A percentile compares a stretch with the other conserved stretches of the same genome.
Evolutionary conservation across 2,329 filamentous ascomycete species (phyloP).

Genomic region (Verticillium alfalfae): DNA sequence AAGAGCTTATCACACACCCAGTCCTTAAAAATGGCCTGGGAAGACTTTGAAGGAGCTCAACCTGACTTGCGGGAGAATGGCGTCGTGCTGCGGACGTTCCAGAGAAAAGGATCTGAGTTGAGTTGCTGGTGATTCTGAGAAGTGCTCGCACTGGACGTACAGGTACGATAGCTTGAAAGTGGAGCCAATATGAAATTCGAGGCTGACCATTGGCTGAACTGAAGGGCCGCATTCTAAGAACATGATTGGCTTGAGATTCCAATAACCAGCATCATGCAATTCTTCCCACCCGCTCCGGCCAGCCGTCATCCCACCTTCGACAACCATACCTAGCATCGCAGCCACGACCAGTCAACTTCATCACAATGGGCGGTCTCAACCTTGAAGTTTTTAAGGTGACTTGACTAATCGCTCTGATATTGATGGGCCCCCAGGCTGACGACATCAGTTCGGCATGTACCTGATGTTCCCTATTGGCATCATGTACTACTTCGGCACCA

Average conservation of each 20-base stretch:
- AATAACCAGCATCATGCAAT: background rate
- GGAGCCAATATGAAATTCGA: background rate
- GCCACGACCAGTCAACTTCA: background rate
- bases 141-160: no score
- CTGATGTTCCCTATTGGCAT: conserved; percentile 97
- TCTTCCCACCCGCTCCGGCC: background rate
- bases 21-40: no score
- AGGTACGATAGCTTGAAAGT: background rate
- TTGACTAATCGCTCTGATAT: background rate
- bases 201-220: background rate
- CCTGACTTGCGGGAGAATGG: no score
- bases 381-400: conserved; percentile 84
- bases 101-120: no score
- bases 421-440: background rate
- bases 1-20: no score
- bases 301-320: background rate
- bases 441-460: conserved; percentile 85
- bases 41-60: no score
- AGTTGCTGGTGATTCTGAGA: no score
- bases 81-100: no score
- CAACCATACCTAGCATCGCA: background rate
- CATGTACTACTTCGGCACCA: conserved; percentile 99
- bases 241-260: background rate
- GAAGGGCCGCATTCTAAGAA: background rate
- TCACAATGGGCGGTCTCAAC: conserved; percentile 68